phyloP scores from a whole-genome alignment of 495 filamentous ascomycete species.

The Amniculicola lignicola region DNA sequence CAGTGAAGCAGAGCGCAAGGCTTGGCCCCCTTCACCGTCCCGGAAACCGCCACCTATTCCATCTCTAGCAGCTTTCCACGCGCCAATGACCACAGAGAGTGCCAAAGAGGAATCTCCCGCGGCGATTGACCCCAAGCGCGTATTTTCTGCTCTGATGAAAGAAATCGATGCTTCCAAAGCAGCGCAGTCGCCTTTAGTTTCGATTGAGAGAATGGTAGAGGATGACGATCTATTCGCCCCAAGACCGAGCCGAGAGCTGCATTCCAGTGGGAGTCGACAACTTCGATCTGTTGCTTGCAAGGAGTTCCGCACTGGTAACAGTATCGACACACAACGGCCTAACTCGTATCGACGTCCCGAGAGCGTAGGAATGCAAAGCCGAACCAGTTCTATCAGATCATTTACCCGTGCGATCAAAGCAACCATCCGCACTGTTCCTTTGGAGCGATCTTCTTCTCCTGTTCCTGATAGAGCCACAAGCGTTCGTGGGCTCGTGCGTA shows the following conservation, averaged over 20 bases:
- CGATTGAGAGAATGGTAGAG: not conserved
- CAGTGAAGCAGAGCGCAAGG: conserved; percentile 2
- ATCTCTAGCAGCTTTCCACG: conserved; percentile 42
- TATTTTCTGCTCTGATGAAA: conserved; percentile 32
- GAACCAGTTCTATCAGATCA: conserved; percentile 17
- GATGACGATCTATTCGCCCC: conserved; percentile 18
- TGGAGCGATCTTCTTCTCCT: not conserved
- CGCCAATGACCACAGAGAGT: conserved; percentile 23
- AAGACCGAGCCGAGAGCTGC: not conserved
- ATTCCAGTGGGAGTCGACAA: not conserved
- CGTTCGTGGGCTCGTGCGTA: conserved; percentile 15
- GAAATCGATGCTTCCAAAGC: conserved; percentile 17
- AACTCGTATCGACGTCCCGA: not conserved
- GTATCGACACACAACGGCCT: not conserved
- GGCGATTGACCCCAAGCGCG: conserved; percentile 27
- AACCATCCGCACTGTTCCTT: conserved; percentile 26
- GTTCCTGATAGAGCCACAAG: conserved; percentile 8
- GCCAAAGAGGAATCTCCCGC: conserved; percentile 3
- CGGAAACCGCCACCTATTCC: conserved; percentile 47
- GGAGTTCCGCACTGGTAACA: not conserved
- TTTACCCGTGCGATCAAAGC: conserved; percentile 7
- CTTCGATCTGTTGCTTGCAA: conserved; percentile 2
- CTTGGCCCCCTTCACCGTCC: conserved; percentile 40
- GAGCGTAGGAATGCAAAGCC: conserved; percentile 2
- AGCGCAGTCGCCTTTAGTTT: not conserved